Base-by-base conservation (phyloP, 257 asterid genomes). In the Ilex aquifolium region DNA sequence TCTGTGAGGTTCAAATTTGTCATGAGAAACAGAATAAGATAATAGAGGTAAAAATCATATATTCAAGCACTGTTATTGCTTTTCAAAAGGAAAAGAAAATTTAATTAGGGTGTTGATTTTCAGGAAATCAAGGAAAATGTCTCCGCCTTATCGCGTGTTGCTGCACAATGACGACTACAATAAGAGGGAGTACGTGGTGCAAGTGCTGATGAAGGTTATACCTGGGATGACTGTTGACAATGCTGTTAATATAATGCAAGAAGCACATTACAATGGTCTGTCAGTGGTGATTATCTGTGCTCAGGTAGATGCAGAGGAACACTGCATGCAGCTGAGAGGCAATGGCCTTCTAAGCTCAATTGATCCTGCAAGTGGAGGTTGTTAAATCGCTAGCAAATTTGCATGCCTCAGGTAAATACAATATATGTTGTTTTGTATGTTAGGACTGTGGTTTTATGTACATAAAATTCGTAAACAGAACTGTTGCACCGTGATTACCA, bases 191-290 rank as follows among this genome's bases (percentile, higher is more conserved):
- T 92, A 92, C 16, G 98, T 92, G 2, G 98, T 88, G 72, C 98
- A 92, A 80, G 97, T 92, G 39, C 70, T 88, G 63, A 92, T 92
- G 98, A 92, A 92, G 85, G 97, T 92, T 60, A 89, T 92, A 72
- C 97, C 93, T 2, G 98, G 98, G 65, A 92, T 92, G 95, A 92
- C 95, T 0, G 59, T 92, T 0, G 98, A 89, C 84, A 85, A 81
- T 67, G 98, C 97, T 5, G 98, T 88, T 61, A 92, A 92, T 40
- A 85, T 92, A 40, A 92, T 92, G 98, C 97, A 92, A 77, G 97
- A 92, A 74, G 97, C 98, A 10, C 98, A 88, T 61, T 8, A 65
- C 81, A 88, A 92, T 63, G 98, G 95, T 42, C 59, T 85, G 44
- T 29, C 98, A 0, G 97, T 92, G 58, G 97, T 92, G 57, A 89